Evolutionary conservation across 2,329 filamentous ascomycete species (phyloP).

Genomic region (Colletotrichum sp.): DNA sequence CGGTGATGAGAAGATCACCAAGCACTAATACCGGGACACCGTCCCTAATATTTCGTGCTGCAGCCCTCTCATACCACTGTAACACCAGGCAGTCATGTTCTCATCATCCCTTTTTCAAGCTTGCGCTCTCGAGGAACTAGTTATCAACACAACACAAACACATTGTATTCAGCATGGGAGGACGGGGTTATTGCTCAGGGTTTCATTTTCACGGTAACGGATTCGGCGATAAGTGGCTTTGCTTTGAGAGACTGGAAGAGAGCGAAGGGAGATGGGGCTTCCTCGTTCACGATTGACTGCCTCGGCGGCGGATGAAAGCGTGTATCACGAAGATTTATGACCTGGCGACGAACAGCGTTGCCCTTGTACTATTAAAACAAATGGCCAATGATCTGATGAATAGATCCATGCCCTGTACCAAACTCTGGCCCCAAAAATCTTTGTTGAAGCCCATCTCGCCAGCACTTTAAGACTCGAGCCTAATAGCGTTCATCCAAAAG

Average conservation of each 20-base stretch:
- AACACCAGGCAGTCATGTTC: slow-evolving; percentile 5
- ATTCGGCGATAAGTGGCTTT: slow-evolving; percentile 11
- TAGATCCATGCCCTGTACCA: slow-evolving; percentile 17
- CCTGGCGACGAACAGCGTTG: slow-evolving; percentile 8
- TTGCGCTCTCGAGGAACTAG: neutral
- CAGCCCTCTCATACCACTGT: neutral
- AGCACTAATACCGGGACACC: slow-evolving; percentile 8
- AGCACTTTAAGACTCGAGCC: neutral
- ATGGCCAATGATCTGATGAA: slow-evolving; percentile 14
- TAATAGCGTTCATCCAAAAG: neutral
- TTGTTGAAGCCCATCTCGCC: neutral
- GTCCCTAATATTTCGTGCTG: neutral
- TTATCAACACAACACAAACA: neutral
- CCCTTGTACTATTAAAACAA: slow-evolving; percentile 15
- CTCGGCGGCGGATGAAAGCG: neutral
- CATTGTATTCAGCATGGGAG: neutral
- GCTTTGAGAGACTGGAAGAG: slow-evolving; percentile 1
- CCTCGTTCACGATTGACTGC: neutral
- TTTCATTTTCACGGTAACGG: neutral
- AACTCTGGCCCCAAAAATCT: neutral
- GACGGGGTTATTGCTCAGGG: neutral
- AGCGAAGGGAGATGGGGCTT: neutral
- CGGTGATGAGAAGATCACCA: slow-evolving; percentile 52
- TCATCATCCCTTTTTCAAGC: neutral
- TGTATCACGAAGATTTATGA: slow-evolving; percentile 19